A percentile compares a stretch with the other conserved stretches of the same genome.
These are phyloP conservation scores for Neofusicoccum ribis DNA, from an alignment of 2,329 filamentous ascomycete genomes.

Conservation along the genomic window DNA sequence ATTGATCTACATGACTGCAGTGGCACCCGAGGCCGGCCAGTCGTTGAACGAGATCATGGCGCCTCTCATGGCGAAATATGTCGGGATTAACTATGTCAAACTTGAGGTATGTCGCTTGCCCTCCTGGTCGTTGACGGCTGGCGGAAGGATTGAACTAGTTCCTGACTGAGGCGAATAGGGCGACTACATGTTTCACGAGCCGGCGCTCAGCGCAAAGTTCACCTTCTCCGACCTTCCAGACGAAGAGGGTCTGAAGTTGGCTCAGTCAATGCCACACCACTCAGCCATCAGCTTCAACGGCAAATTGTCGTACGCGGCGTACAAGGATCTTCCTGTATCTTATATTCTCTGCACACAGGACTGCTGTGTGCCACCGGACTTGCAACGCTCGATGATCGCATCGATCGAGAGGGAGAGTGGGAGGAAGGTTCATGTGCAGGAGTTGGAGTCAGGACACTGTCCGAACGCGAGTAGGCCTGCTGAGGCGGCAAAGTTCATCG, in stretches of 20 bases:
- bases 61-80: neutral
- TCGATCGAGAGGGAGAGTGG: conserved; percentile 39
- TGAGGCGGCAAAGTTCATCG: conserved; percentile 31
- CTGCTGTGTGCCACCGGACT: conserved; percentile 29
- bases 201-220: conserved; percentile 11
- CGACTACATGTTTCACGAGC: conserved; percentile 18
- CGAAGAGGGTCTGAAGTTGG: conserved; percentile 23
- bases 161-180: neutral
- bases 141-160: too few species aligned
- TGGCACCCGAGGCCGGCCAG: neutral
- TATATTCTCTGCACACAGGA: conserved; percentile 44
- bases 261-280: conserved; percentile 30
- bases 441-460: conserved; percentile 37
- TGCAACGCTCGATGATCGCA: conserved; percentile 37
- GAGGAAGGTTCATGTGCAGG: conserved; percentile 42
- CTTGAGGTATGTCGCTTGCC: neutral
- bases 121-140: too few species aligned
- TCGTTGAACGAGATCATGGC: neutral
- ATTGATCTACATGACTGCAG: conserved; percentile 27
- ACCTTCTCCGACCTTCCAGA: conserved; percentile 26
- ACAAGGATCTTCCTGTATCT: conserved; percentile 43
- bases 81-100: neutral
- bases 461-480: conserved; percentile 31
- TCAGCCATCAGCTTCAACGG: conserved; percentile 36
- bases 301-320: conserved; percentile 41